Percentiles rank a stretch among this genome's conserved stretches.
Evolutionary conservation across 2,329 filamentous ascomycete species (phyloP).

Genomic region (Clonostachys chloroleuca): DNA sequence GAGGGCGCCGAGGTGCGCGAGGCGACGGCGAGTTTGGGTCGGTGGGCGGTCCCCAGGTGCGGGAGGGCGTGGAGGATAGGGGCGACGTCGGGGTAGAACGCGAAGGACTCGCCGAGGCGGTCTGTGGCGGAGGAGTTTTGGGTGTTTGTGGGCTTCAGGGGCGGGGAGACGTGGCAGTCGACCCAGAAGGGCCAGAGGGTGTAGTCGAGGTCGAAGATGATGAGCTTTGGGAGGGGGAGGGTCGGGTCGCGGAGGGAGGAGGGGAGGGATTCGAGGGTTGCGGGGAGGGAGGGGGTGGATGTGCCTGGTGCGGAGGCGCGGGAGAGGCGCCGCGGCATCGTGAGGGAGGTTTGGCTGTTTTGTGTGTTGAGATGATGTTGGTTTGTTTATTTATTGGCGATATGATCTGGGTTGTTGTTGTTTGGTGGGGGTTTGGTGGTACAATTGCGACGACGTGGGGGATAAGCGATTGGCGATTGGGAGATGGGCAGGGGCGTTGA

Average conservation of each 20-base stretch:
- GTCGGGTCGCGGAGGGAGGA: constrained; percentile 41
- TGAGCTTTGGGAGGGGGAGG: constrained; percentile 71
- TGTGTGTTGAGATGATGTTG: too few species aligned
- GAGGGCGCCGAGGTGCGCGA: constrained; percentile 78
- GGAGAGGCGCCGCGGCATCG: too few species aligned
- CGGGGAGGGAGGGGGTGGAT: too few species aligned
- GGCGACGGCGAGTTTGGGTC: constrained; percentile 63
- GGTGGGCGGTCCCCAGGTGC: constrained; percentile 16
- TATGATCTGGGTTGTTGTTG: too few species aligned
- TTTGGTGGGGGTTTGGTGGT: too few species aligned
- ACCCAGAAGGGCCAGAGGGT: constrained; percentile 99
- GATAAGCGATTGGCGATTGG: too few species aligned
- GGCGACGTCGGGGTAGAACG: constrained; percentile 69
- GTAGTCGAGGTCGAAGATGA: constrained; percentile 96
- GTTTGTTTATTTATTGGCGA: too few species aligned
- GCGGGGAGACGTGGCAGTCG: constrained; percentile 82
- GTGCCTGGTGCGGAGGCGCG: too few species aligned
- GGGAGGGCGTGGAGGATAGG: constrained; percentile 58
- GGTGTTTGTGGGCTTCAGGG: constrained; percentile 48
- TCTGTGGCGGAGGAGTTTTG: constrained; percentile 38
- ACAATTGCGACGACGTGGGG: too few species aligned
- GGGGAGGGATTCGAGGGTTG: constrained; percentile 18
- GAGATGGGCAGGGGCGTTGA: too few species aligned
- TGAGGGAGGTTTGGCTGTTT: too few species aligned
- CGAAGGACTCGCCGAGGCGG: constrained; percentile 60